Evolutionary conservation across 75 land plant genomes (phyloP), one percentile per base, ranked within the genome.

Genomic region (Azolla pinnata): DNA sequence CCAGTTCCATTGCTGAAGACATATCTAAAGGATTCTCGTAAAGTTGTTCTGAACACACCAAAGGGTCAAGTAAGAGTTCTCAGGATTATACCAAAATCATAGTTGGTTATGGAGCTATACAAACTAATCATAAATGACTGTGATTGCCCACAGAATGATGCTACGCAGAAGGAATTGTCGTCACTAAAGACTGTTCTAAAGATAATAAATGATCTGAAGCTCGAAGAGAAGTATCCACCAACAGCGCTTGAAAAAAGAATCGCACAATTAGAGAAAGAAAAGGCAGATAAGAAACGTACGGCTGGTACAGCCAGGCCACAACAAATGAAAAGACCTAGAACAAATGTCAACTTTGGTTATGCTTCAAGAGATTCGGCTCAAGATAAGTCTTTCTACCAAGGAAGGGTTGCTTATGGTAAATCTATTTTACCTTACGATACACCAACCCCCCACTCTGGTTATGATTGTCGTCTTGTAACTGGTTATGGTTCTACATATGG

Each of bases 1-100:
- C 87, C 91, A 33, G 81, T 87, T 14, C 68, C 74, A 40, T 63
- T 87, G 29, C 67, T 87, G 53, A 87, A 87, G 33, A 61, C 83
- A 24, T 87, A 83, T 60, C 69, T 87, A 53, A 80, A 81, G 63
- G 91, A 87, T 56, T 81, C 73, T 1, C 76, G 46, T 48, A 87
- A 73, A 64, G 59, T 23, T 46, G 4, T 46, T 3, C 49, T 18
- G 17, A 46, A 46, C 21, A 46, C 49, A 18, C 17, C 21, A 14
- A 46, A 46, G 21, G 49, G 12, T n/a, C n/a, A n/a, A n/a, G n/a
- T n/a, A n/a, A n/a, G n/a, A n/a, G n/a, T n/a, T n/a, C n/a, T n/a
- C n/a, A n/a, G n/a, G n/a, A n/a, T n/a, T n/a, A n/a, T n/a, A n/a
- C n/a, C n/a, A n/a, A n/a, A n/a, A n/a, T n/a, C n/a, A n/a, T n/a